Percentiles rank a stretch among this genome's conserved stretches.
phyloP scores from a whole-genome alignment of 1,284 basidiomycete genomes.

The Cutaneotrichosporon cyanovorans region DNA sequence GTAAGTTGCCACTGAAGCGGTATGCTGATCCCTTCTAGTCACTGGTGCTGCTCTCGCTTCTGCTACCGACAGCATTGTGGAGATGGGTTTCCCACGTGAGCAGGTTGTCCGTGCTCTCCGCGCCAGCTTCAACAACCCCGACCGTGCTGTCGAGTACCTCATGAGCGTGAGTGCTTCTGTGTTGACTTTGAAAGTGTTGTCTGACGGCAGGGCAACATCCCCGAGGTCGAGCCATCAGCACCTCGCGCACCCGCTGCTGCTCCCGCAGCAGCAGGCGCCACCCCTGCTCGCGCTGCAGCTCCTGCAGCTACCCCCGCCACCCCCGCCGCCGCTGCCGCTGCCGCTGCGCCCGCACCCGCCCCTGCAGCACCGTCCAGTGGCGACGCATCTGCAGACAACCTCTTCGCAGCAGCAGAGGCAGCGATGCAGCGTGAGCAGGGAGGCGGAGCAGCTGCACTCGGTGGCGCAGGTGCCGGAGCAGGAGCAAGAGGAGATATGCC shows the following conservation, averaged over 20 bases:
- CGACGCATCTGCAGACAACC: constrained; percentile 45
- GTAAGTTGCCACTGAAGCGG: constrained; percentile 18
- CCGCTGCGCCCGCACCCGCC: constrained; percentile 36
- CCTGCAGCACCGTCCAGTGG: constrained; percentile 43
- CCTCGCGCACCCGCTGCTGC: constrained; percentile 29
- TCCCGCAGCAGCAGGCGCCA: constrained; percentile 43
- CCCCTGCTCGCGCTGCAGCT: constrained; percentile 42
- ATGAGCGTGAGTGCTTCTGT: constrained; percentile 62
- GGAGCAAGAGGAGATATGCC: constrained; percentile 18
- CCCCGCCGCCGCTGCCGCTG: constrained; percentile 31
- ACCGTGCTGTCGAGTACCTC: constrained; percentile 94
- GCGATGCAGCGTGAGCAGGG: constrained; percentile 45
- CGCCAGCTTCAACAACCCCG: constrained; percentile 96
- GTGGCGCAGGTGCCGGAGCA: constrained; percentile 24
- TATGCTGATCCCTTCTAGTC: constrained; percentile 43
- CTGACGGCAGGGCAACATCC: constrained; percentile 34
- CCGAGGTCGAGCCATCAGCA: constrained; percentile 23
- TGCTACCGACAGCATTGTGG: constrained; percentile 72
- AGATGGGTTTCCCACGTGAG: constrained; percentile 91
- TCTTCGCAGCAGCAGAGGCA: constrained; percentile 46
- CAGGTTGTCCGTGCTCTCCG: constrained; percentile 79
- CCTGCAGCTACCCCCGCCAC: too few species aligned
- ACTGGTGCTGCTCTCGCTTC: constrained; percentile 65
- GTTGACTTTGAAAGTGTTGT: constrained; percentile 4
- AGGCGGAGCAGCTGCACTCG: constrained; percentile 40